A percentile compares a stretch with the other conserved stretches of the same genome.
These are phyloP conservation scores for Coemansia sp. DNA, from an alignment of 192 early-diverging fungal genomes.

Conservation along the genomic window DNA sequence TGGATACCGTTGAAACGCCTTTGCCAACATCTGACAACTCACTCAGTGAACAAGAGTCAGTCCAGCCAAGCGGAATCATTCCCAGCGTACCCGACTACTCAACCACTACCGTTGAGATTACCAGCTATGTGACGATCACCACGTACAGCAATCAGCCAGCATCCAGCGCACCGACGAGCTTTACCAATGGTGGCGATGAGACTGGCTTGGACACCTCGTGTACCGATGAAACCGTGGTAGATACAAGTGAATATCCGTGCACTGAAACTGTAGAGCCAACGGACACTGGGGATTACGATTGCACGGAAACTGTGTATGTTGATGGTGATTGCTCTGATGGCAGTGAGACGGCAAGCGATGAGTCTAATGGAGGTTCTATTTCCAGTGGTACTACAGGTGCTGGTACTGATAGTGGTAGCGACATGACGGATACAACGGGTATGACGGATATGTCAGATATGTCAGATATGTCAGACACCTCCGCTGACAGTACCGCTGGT, in stretches of 20 bases:
- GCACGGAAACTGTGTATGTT: slow-evolving; percentile 9
- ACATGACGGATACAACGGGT: background rate
- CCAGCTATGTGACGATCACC: slow-evolving; percentile 11
- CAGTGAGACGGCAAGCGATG: too few relatives aligned
- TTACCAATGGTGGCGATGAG: background rate
- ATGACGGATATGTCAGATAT: background rate
- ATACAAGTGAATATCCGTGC: background rate
- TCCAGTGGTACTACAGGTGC: background rate
- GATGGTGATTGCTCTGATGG: background rate
- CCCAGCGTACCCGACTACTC: background rate
- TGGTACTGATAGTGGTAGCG: background rate
- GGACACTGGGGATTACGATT: background rate
- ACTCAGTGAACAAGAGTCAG: background rate
- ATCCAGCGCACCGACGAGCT: slow-evolving; percentile 7
- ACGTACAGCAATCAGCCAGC: background rate
- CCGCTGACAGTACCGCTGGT: background rate
- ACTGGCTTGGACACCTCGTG: background rate
- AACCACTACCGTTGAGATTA: background rate
- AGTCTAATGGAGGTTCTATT: too few relatives aligned
- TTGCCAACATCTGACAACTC: background rate
- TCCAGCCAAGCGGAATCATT: background rate
- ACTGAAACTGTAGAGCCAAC: background rate
- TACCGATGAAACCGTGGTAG: background rate
- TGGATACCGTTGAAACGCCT: background rate
- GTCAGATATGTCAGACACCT: background rate